Evolutionary conservation across 495 filamentous ascomycete species (phyloP).

Genomic region (Xylaria sp.): DNA sequence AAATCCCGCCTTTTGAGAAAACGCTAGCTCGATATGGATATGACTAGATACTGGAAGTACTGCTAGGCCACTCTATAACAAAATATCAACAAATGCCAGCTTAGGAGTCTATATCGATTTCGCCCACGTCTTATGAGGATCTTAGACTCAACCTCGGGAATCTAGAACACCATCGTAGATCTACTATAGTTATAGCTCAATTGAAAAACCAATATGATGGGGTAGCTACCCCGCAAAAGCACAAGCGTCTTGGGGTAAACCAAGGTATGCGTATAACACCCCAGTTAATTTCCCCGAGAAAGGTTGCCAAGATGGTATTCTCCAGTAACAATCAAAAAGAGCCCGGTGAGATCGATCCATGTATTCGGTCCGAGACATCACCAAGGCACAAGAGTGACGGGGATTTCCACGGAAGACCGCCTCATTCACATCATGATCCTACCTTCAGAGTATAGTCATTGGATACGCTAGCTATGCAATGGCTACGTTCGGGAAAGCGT

Average conservation of each 20-base stretch:
- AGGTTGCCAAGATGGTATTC: background rate
- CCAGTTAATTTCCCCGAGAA: background rate
- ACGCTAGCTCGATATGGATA: background rate
- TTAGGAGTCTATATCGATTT: background rate
- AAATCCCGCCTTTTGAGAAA: background rate
- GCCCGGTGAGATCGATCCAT: slow-evolving; percentile 10
- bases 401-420: background rate
- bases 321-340: background rate
- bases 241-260: background rate
- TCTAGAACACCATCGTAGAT: background rate
- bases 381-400: background rate
- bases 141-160: background rate
- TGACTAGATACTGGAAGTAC: too few species aligned
- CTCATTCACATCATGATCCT: background rate
- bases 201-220: background rate
- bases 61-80: too few species aligned
- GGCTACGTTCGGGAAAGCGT: slow-evolving; percentile 1
- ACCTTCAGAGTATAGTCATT: background rate
- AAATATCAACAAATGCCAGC: background rate
- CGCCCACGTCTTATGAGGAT: background rate
- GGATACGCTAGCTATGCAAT: slow-evolving; percentile 8
- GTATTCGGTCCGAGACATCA: slow-evolving; percentile 28
- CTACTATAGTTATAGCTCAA: background rate
- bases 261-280: slow-evolving; percentile 1
- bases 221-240: slow-evolving; percentile 27